Percentiles rank a stretch among this genome's conserved stretches.
Conservation (phyloP, 768 basidiomycete genomes). For the Mycena capillaripes region DNA sequence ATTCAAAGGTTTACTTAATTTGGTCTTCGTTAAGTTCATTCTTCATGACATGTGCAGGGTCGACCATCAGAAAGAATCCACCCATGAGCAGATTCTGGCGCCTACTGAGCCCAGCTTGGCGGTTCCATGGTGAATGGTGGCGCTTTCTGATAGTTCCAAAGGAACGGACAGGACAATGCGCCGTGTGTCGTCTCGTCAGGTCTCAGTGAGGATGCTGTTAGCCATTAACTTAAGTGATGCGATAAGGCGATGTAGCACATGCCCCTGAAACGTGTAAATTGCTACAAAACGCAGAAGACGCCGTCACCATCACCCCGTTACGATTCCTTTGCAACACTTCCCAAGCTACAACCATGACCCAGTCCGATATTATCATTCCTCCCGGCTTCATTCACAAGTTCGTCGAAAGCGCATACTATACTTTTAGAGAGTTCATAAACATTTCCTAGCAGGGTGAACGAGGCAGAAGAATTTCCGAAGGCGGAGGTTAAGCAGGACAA, state of each 20-base stretch:
- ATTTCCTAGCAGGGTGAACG: neutral
- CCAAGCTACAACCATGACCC: constrained; percentile 5
- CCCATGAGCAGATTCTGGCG: constrained; percentile 10
- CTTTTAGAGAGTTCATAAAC: neutral
- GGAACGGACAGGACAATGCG: constrained; percentile 3
- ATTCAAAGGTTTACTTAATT: constrained; percentile 2
- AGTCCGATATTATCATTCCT: constrained; percentile 7
- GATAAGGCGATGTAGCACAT: neutral
- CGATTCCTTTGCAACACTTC: neutral
- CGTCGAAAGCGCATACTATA: constrained; percentile 7
- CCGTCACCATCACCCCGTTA: neutral
- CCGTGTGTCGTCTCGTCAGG: too few relatives aligned
- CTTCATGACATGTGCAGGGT: neutral
- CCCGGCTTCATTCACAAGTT: constrained; percentile 6
- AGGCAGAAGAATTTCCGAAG: neutral
- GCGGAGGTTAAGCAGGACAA: too few relatives aligned
- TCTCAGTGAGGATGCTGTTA: constrained; percentile 8
- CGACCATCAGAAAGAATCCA: constrained; percentile 5
- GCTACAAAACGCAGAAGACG: constrained; percentile 1
- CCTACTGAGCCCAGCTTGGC: constrained; percentile 1
- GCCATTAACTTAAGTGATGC: constrained; percentile 4
- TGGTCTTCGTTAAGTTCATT: neutral
- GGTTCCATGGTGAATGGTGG: constrained; percentile 10
- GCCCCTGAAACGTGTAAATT: constrained; percentile 1
- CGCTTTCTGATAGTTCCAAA: constrained; percentile 10